A percentile compares a stretch with the other conserved stretches of the same genome.
These are phyloP conservation scores for Globisporangium paddicum DNA, from an alignment of 352 stramenopile species.

Conservation along the genomic window DNA sequence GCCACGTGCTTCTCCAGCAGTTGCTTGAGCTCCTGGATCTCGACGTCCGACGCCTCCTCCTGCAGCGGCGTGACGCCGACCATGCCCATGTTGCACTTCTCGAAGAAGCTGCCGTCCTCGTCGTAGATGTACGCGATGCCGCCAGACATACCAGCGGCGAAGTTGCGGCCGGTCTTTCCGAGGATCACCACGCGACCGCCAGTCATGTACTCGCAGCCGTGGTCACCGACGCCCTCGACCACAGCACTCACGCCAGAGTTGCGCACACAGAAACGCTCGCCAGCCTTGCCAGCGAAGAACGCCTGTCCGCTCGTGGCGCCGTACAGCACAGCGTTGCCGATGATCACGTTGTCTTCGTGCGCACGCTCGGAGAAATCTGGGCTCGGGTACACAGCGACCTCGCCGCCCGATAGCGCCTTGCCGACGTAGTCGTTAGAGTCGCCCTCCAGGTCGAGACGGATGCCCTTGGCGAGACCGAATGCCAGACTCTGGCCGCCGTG, in stretches of 20 bases:
- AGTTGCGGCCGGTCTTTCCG: conserved; percentile 93
- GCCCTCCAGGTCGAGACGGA: conserved; percentile 89
- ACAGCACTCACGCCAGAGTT: conserved; percentile 96
- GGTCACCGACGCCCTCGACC: conserved; percentile 95
- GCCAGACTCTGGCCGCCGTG: conserved; percentile 93
- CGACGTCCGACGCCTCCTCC: conserved; percentile 62
- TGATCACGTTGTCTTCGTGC: conserved; percentile 87
- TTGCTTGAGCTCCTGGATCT: conserved; percentile 78
- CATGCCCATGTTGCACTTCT: conserved; percentile 96
- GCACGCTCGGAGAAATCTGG: conserved; percentile 55
- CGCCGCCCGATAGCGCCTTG: conserved; percentile 92
- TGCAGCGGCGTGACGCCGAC: conserved; percentile 66
- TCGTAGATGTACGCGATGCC: conserved; percentile 97
- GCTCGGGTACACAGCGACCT: conserved; percentile 89
- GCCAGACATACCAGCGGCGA: conserved; percentile 95
- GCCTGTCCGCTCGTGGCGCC: conserved; percentile 91
- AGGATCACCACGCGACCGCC: conserved; percentile 92
- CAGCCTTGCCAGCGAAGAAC: conserved; percentile 95
- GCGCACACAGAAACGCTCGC: conserved; percentile 95
- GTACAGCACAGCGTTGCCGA: conserved; percentile 96
- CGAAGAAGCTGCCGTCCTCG: conserved; percentile 87
- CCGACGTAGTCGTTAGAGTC: conserved; percentile 97
- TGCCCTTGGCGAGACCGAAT: conserved; percentile 92
- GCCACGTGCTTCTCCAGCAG: conserved; percentile 88
- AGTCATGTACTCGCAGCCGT: conserved; percentile 99